A percentile compares a stretch with the other conserved stretches of the same genome.
These are phyloP conservation scores for Carex pumila DNA, from an alignment of 176 grass and related monocot genomes.

Conservation along the genomic window DNA sequence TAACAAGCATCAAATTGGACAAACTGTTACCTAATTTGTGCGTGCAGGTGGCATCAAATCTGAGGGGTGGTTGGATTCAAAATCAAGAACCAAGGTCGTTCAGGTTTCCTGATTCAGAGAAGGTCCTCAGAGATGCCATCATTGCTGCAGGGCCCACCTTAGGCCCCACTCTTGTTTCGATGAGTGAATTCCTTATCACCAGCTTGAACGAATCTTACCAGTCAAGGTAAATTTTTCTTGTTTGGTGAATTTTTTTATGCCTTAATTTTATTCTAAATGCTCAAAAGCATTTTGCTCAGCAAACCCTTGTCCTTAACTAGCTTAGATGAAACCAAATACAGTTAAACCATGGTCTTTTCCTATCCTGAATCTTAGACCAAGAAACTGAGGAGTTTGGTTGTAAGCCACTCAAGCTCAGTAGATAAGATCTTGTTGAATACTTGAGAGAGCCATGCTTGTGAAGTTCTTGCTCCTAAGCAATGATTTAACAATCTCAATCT, in stretches of 20 bases:
- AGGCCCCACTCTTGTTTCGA: slow-evolving; percentile 38
- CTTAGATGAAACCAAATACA: background rate
- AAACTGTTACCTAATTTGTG: background rate
- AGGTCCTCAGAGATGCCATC: slow-evolving; percentile 27
- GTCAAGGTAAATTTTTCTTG: slow-evolving; percentile 28
- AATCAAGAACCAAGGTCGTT: slow-evolving; percentile 30
- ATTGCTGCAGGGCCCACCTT: slow-evolving; percentile 33
- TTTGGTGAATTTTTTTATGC: background rate
- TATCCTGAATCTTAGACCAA: background rate
- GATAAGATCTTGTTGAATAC: background rate
- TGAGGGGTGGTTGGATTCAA: slow-evolving; percentile 44
- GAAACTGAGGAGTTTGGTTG: background rate
- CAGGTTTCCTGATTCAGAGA: slow-evolving; percentile 36
- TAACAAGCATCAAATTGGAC: background rate
- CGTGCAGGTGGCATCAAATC: slow-evolving; percentile 33
- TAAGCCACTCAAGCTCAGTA: background rate
- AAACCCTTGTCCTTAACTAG: background rate
- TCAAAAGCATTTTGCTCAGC: background rate
- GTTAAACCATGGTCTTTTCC: background rate
- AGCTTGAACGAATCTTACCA: slow-evolving; percentile 44
- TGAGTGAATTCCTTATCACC: slow-evolving; percentile 47
- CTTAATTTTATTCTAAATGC: slow-evolving; percentile 1
- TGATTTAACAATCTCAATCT: background rate
- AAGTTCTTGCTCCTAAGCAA: background rate
- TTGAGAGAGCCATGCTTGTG: background rate